Percentiles rank a stretch among this genome's conserved stretches.
Evolutionary conservation across 306 rosid genomes (phyloP).

Genomic region (Cicer pinnatifidum): DNA sequence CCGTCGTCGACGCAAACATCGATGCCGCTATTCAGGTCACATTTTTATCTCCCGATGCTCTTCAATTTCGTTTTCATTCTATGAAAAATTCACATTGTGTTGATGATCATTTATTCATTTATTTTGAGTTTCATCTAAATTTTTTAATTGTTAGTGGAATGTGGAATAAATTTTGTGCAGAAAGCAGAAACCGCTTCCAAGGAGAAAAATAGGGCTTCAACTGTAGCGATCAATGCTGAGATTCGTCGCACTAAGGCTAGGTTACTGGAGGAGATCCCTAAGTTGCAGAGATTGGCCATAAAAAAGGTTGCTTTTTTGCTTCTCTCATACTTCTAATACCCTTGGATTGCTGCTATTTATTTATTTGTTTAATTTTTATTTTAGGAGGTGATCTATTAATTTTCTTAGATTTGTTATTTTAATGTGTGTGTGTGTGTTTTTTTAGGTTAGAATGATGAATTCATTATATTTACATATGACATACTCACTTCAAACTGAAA

Average conservation of each 20-base stretch:
- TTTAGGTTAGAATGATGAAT: conserved; percentile 1
- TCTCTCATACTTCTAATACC: no score
- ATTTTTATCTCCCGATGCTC: no score
- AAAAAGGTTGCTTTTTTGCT: conserved; percentile 59
- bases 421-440: neutral
- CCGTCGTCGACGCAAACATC: conserved; percentile 71
- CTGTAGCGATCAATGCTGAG: conserved; percentile 86
- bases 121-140: neutral
- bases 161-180: conserved; percentile 53
- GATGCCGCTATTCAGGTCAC: conserved; percentile 65
- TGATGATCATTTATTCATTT: neutral
- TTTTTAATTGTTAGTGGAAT: neutral
- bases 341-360: no score
- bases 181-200: conserved; percentile 81
- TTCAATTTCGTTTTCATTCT: neutral
- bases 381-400: neutral
- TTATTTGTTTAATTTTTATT: no score
- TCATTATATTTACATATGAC: neutral
- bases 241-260: conserved; percentile 88
- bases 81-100: neutral
- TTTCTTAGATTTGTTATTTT: neutral
- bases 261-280: conserved; percentile 81
- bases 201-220: conserved; percentile 78
- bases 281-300: conserved; percentile 79
- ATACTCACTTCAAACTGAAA: neutral